phyloP scores from a whole-genome alignment of 768 basidiomycete species.

The Agaricus sinodeliciosus region DNA sequence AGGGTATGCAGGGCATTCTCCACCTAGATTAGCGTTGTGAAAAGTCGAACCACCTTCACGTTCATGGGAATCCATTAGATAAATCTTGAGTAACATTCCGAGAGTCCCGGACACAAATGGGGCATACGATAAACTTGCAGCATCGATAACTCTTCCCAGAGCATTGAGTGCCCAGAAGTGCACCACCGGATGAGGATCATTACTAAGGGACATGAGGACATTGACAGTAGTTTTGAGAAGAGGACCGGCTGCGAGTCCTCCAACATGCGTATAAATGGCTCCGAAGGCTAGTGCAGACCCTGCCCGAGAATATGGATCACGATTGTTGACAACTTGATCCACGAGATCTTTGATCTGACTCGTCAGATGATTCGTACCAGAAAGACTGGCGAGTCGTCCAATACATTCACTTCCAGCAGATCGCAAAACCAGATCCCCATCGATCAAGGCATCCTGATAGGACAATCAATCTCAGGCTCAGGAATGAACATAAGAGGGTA shows the following conservation, averaged over 20 bases:
- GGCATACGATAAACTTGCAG: slow-evolving; percentile 87
- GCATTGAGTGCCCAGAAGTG: slow-evolving; percentile 92
- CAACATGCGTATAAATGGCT: slow-evolving; percentile 86
- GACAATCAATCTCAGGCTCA: slow-evolving; percentile 10
- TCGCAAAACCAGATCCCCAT: slow-evolving; percentile 73
- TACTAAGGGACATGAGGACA: slow-evolving; percentile 88
- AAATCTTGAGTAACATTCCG: slow-evolving; percentile 86
- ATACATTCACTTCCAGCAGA: slow-evolving; percentile 81
- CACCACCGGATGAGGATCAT: slow-evolving; percentile 94
- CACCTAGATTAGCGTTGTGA: slow-evolving; percentile 76
- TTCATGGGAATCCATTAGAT: slow-evolving; percentile 87
- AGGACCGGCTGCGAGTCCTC: slow-evolving; percentile 91
- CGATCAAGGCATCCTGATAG: slow-evolving; percentile 66
- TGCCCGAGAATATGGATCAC: slow-evolving; percentile 86
- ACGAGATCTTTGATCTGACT: slow-evolving; percentile 86
- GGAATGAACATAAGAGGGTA: not conserved
- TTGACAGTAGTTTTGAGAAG: slow-evolving; percentile 94
- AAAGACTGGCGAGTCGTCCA: slow-evolving; percentile 78
- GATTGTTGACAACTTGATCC: slow-evolving; percentile 90
- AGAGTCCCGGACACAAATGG: slow-evolving; percentile 86
- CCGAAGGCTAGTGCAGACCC: slow-evolving; percentile 93
- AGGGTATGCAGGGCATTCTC: slow-evolving; percentile 89
- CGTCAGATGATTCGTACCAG: slow-evolving; percentile 79
- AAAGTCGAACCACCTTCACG: slow-evolving; percentile 77
- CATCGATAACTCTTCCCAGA: slow-evolving; percentile 79